Conservation (phyloP, 805 yeast species). For the Lachancea fermentati region DNA sequence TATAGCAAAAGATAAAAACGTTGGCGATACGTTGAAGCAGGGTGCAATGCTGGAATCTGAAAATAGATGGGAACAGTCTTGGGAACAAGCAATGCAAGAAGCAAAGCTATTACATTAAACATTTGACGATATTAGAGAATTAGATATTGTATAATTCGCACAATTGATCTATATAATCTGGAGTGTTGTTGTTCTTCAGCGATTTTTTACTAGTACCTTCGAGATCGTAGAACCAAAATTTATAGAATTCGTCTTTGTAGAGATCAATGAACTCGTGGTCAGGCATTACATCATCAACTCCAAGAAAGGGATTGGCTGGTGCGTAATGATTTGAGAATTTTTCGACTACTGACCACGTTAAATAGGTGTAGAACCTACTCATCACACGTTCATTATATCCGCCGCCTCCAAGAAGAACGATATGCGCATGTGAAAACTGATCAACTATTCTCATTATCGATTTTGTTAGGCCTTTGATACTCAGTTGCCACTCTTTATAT, state of each 20-base stretch:
- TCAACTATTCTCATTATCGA: slow-evolving; percentile 26
- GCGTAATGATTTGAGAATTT: slow-evolving; percentile 7
- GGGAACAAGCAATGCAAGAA: slow-evolving; percentile 42
- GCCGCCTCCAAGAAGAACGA: slow-evolving; percentile 62
- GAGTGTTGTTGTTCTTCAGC: slow-evolving; percentile 28
- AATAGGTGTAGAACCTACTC: slow-evolving; percentile 50
- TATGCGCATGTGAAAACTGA: slow-evolving; percentile 24
- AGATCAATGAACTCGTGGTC: slow-evolving; percentile 42
- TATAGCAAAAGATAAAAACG: slow-evolving; percentile 31
- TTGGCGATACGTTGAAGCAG: slow-evolving; percentile 39
- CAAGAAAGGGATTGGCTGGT: slow-evolving; percentile 6
- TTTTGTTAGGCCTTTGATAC: slow-evolving; percentile 43
- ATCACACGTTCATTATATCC: slow-evolving; percentile 62
- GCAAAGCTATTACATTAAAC: slow-evolving; percentile 16
- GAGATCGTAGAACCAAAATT: slow-evolving; percentile 43
- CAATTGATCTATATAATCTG: slow-evolving; percentile 8
- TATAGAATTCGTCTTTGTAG: slow-evolving; percentile 41
- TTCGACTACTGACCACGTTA: slow-evolving; percentile 25
- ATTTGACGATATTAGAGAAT: slow-evolving; percentile 1
- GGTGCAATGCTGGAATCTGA: slow-evolving; percentile 75
- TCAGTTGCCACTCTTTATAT: slow-evolving; percentile 63
- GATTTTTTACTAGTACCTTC: slow-evolving; percentile 32
- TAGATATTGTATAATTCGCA: slow-evolving; percentile 12
- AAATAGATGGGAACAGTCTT: slow-evolving; percentile 68
- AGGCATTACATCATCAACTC: slow-evolving; percentile 40